A percentile compares a stretch with the other conserved stretches of the same genome.
These are phyloP conservation scores for Hericium coralloides DNA, from an alignment of 768 basidiomycete genomes.

Conservation along the genomic window DNA sequence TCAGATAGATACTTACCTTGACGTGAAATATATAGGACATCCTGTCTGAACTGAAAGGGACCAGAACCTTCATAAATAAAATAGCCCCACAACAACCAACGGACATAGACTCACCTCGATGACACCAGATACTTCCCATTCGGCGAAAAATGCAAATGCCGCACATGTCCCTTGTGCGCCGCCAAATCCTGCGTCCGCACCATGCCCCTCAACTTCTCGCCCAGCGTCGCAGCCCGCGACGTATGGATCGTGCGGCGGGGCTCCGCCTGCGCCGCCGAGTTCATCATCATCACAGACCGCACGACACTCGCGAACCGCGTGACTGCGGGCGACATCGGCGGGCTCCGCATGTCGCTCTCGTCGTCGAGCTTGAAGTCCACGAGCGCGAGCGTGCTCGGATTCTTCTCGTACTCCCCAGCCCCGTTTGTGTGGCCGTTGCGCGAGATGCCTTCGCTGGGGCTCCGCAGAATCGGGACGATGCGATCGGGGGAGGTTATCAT, in stretches of 20 bases:
- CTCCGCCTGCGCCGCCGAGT: constrained; percentile 21
- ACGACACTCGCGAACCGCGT: constrained; percentile 34
- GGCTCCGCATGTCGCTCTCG: background rate
- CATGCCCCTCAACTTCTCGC: constrained; percentile 47
- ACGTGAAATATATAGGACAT: constrained; percentile 61
- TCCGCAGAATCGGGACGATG: background rate
- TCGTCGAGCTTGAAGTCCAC: constrained; percentile 12
- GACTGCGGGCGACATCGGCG: constrained; percentile 15
- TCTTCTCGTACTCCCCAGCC: constrained; percentile 13
- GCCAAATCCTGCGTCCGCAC: constrained; percentile 50
- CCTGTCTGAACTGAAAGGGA: constrained; percentile 51
- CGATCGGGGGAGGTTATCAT: constrained; percentile 6
- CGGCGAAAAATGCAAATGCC: constrained; percentile 69
- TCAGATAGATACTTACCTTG: constrained; percentile 32
- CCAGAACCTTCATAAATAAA: background rate
- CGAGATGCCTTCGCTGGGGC: constrained; percentile 4
- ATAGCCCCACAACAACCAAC: background rate
- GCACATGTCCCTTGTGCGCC: constrained; percentile 58
- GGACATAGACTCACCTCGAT: constrained; percentile 38
- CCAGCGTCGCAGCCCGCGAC: constrained; percentile 48
- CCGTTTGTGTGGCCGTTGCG: constrained; percentile 9
- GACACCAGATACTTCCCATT: constrained; percentile 69
- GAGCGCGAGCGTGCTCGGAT: constrained; percentile 4
- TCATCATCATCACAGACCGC: constrained; percentile 37
- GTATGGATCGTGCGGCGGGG: constrained; percentile 14